Base-by-base conservation (phyloP, 345 rosid genomes). In the Hibiscus syriacus region DNA sequence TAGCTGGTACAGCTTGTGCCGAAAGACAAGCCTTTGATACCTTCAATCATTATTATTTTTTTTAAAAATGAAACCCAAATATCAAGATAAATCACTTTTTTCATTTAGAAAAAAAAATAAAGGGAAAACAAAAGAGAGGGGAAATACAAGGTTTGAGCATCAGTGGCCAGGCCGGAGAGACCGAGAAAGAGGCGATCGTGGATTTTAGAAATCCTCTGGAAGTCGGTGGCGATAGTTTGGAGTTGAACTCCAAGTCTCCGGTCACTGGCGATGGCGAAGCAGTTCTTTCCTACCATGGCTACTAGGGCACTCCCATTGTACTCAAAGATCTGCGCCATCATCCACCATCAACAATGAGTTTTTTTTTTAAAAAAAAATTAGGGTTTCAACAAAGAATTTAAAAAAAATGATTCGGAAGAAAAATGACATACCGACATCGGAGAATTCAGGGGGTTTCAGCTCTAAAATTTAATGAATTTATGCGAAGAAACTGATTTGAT, bases 251-350 rank as follows among this genome's bases (percentile, higher is more conserved):
- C 98, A 9, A 91, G 86, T 11, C 98, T 76, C 8, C 99, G 87
- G 66, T 91, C 99, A 76, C 96, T 94, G 55, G 97, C 99, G 58
- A 94, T 91, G 52, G 99, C 99, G 80, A 91, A 94, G 62, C 99
- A 94, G 79, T 94, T 91, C 87, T 91, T 94, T 4, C 99, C 99
- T 17, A 94, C 99, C 99, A 94, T 94, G 8, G 97, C 99, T 17
- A 94, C 83, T n/a, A 91, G 83, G 41, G 98, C 98, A 66, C 99
- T 94, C 60, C 99, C 99, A 83, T 94, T 94, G 81, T 94, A 94
- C 77, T 94, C 99, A 67, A 85, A 86, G 87, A 91, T 89, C 99
- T 94, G 79, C 16, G 22, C 10, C 56, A n/a, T 48, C 77, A 78
- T 52, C 4, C 72, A 75, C 14, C 22, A 25, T 2, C 13, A 26